These are phyloP conservation scores for Diaporthe sp. DNA, from an alignment of 2,329 filamentous ascomycete species.

Conservation along the genomic window DNA sequence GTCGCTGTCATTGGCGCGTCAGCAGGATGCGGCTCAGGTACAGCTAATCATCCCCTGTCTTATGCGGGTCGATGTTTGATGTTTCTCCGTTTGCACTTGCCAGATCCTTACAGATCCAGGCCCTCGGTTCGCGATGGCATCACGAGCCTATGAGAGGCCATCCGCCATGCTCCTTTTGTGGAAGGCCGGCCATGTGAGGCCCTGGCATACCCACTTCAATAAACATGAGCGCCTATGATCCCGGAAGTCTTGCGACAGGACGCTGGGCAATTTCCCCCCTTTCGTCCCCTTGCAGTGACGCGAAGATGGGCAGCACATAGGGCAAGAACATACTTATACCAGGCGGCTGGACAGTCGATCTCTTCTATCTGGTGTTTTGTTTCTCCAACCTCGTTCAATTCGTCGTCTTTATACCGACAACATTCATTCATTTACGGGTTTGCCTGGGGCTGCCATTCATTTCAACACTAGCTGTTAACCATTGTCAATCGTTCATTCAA, in stretches of 20 bases:
- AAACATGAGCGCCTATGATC: constrained; percentile 31
- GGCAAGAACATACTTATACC: constrained; percentile 36
- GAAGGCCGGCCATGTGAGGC: constrained; percentile 15
- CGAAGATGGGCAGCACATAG: constrained; percentile 9
- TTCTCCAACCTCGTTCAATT: constrained; percentile 28
- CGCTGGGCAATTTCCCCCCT: constrained; percentile 32
- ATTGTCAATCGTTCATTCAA: constrained; percentile 33
- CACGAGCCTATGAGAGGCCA: constrained; percentile 25
- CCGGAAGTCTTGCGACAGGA: constrained; percentile 21
- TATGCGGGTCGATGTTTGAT: constrained; percentile 39
- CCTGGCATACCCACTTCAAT: constrained; percentile 31
- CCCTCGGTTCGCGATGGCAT: constrained; percentile 34
- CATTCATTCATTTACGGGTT: constrained; percentile 41
- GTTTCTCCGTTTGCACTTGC: constrained; percentile 36
- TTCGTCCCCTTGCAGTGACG: constrained; percentile 8
- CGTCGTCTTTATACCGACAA: constrained; percentile 34
- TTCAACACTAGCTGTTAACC: constrained; percentile 38
- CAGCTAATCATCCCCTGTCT: constrained; percentile 33
- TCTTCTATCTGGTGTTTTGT: not conserved
- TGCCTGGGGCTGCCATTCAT: constrained; percentile 43
- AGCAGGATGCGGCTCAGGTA: constrained; percentile 39
- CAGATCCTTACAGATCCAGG: constrained; percentile 30
- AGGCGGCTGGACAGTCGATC: not conserved
- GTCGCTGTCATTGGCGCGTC: constrained; percentile 32
- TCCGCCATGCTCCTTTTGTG: constrained; percentile 29